phyloP scores from a whole-genome alignment of 345 rosid species.

The Aegle marmelos region DNA sequence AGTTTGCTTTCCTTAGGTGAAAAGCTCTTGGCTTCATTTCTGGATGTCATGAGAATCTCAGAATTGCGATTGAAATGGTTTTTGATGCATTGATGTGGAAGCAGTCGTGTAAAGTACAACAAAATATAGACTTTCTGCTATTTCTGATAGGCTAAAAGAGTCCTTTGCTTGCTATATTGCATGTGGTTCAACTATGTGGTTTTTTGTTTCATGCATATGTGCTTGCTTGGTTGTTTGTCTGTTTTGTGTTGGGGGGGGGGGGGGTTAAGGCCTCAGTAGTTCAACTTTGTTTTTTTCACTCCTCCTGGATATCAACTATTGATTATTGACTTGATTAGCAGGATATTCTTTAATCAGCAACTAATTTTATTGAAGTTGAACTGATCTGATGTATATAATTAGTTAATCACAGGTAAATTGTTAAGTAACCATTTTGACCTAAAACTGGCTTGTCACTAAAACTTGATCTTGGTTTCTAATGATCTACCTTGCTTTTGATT shows the following conservation, averaged over 20 bases:
- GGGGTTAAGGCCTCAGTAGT: neutral
- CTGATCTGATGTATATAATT: neutral
- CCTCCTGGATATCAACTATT: neutral
- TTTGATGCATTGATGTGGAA: neutral
- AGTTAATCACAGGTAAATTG: neutral
- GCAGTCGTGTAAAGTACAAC: neutral
- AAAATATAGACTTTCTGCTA: neutral
- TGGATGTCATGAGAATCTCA: slow-evolving; percentile 1
- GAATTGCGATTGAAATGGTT: neutral
- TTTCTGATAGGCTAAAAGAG: neutral
- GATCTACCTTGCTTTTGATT: neutral
- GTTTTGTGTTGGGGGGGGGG: too few relatives aligned
- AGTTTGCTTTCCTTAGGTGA: neutral
- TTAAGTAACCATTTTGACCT: neutral
- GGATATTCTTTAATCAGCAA: neutral
- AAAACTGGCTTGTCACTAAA: neutral
- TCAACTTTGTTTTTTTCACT: neutral
- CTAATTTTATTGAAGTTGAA: neutral
- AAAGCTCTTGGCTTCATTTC: neutral
- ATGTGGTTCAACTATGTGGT: too few relatives aligned
- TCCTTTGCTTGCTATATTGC: neutral
- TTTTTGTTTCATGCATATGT: neutral
- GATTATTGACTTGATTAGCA: neutral
- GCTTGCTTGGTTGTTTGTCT: neutral
- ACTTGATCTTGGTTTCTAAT: neutral